Evolutionary conservation across 805 yeast genomes (phyloP), one percentile per base, ranked within the genome.

Genomic region (Kuraishia hungarica): DNA sequence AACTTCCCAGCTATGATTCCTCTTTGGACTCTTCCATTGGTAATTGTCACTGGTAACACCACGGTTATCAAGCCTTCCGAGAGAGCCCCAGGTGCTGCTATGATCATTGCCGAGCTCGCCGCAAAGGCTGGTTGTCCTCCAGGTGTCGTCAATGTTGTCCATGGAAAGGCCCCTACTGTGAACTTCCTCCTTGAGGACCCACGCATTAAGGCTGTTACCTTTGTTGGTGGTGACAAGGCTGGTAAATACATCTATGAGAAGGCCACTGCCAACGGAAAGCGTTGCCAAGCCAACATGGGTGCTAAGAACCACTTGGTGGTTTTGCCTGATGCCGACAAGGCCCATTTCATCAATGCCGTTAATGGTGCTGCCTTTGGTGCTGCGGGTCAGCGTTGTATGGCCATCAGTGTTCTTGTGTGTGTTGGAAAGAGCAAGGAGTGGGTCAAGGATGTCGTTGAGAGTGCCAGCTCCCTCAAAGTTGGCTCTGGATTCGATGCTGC

Each of bases 1-100:
- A 86, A 86, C 72, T 86, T 86, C 81, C 93, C 93, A 24, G 92
- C 89, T 50, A 86, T 86, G 93, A 88, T 87, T 61, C 86, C 86
- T 10, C 73, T 83, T 61, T 83, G 88, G 88, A 76, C 84, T 26
- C 71, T 83, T 55, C 88, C 88, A 7, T 73, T 83, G 59, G 72
- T 80, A 15, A 73, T 84, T 56, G 86, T 79, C 51, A 84, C 90
- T 22, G 93, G 93, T 59, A 87, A 86, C 74, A 82, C 90, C 48
- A 78, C 85, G 39, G 82, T 86, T 47, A 72, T 87, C 66, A 86
- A 86, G 72, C 84, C 84, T 47, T 69, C 87, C 54, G 93, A 86
- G 73, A 71, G 89, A 55, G 89, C 86, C 58, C 93, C 93, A n/a
- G 91, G 91, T 54, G 87, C 90, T 15, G 86, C 90, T 49, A 75